Base-by-base conservation (phyloP, 2,329 filamentous ascomycete species). In the Plectosphaerella sp. region DNA sequence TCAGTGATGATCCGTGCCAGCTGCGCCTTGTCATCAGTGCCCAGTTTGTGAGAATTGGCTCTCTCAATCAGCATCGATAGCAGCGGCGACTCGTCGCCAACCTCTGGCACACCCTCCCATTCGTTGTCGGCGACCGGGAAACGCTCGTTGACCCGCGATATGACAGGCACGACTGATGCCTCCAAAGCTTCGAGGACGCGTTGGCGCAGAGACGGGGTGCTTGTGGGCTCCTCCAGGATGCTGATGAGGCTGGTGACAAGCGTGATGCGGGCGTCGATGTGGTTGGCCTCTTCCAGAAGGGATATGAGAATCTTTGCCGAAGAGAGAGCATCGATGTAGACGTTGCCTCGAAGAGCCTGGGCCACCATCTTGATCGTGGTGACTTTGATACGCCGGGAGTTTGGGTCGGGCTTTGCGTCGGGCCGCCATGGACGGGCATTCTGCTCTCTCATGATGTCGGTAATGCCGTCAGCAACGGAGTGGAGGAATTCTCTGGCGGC, bases 311-410 rank as follows among this genome's bases (percentile, higher is more conserved):
- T 62, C 5, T 65, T 57, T 20, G 60, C 65, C 0, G 66, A 55
- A 1, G 57, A 59, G 11, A 47, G 35, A 9, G 59, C 49, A 24
- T 61, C 57, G 7, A 70, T 52, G 15, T 65, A 65, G 1, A 58
- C 52, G 5, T 59, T 64, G 3, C 60, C 57, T 11, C 65, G 57
- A 2, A 72, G 56, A 1, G 70, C 48, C 39, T 68, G 64, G 1
- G 65, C 64, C n/a, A 72, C 58, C 63, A 72, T 68, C 48, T 71
- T 70, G 48, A 72, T 58, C 0, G 67, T 71, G 1, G 63, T 67
- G 5, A 71, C 59, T 50, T 69, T 71, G 48, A 72, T 58, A 4
- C 3, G 64, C 58, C 3, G 42, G 37, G 22, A 56, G 18, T 3
- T 56, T 49, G 1, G 37, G 48, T 6, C 15, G 10, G n/a, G 46